Evolutionary conservation across 202 grass and related monocot species (phyloP), one percentile per base, ranked within the genome.

Genomic region (Setaria viridis): DNA sequence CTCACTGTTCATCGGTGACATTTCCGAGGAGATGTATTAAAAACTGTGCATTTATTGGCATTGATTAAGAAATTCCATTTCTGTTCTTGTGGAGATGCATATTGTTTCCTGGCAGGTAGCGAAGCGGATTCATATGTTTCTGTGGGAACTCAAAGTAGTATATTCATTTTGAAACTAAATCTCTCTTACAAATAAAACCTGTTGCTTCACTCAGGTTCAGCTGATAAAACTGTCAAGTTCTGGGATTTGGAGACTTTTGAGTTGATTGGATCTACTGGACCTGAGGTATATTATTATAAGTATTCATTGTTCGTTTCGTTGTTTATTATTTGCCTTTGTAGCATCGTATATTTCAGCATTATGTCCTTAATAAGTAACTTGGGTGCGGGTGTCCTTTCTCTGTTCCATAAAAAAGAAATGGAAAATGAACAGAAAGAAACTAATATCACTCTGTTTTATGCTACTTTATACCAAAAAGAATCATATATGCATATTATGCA

Each of bases 161-260:
- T 54, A 74, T 62, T 78, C 68, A 39, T 81, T 56, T 80, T 80
- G 39, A 72, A 39, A 80, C 29, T 78, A 76, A n/a, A 47, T 72
- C 41, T 85, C 60, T 30, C 5, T 77, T 80, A 75, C 62, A 72
- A 77, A 60, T 83, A 60, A 72, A 72, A 42, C 81, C 67, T 21
- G 1, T 89, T 77, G 72, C 41, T 42, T 80, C 68, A 86, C 58
- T 84, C 93, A 96, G 93, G 96, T 87, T 99, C 96, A 77, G 88
- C 93, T 70, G 96, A 99, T 86, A 95, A 84, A 94, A 99, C 96
- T 67, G 90, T 99, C 72, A 99, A 99, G 84, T 99, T 96, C 65
- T 99, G 96, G 96, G 96, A 99, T 94, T 86, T 99, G 79, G 96
- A 99, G 88, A 94, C 96, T 29, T 99, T 99, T 85, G 96, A 99